Conservation (phyloP, 2,329 filamentous ascomycete genomes). For the Fonsecaea nubica region DNA sequence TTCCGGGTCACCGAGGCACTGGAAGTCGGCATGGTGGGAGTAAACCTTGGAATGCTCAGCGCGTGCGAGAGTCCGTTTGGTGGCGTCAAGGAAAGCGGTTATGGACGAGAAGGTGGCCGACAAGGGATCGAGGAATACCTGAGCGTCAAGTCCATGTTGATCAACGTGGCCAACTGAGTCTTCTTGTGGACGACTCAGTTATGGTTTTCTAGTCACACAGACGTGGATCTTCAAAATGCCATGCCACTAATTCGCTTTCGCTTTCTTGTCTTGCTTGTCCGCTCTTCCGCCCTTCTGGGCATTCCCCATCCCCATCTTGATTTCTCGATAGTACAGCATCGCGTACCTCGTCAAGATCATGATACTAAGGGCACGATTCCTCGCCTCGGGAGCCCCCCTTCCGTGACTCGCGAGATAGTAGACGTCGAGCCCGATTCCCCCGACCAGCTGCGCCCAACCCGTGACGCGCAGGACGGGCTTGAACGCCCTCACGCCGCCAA, state of each 20-base stretch:
- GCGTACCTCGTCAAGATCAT: constrained; percentile 27
- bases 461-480: constrained; percentile 38
- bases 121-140: constrained; percentile 52
- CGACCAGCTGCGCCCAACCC: constrained; percentile 36
- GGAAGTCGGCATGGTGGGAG: constrained; percentile 84
- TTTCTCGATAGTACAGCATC: constrained; percentile 30
- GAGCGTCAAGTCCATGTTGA: constrained; percentile 38
- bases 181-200: no score
- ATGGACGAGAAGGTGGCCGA: constrained; percentile 58
- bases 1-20: constrained; percentile 71
- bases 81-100: constrained; percentile 50
- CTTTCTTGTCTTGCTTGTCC: constrained; percentile 19
- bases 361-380: constrained; percentile 22
- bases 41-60: constrained; percentile 53
- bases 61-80: constrained; percentile 39
- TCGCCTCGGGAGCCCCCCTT: constrained; percentile 16
- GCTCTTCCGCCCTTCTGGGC: constrained; percentile 1
- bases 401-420: constrained; percentile 19
- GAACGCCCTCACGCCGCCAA: constrained; percentile 40
- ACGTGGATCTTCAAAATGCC: no score
- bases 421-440: constrained; percentile 37
- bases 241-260: constrained; percentile 2
- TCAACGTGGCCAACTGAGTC: constrained; percentile 37
- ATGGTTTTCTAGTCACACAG: no score
- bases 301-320: constrained; percentile 20